Conservation (phyloP, 495 filamentous ascomycete genomes). For the Jackrogersella multiformis region DNA sequence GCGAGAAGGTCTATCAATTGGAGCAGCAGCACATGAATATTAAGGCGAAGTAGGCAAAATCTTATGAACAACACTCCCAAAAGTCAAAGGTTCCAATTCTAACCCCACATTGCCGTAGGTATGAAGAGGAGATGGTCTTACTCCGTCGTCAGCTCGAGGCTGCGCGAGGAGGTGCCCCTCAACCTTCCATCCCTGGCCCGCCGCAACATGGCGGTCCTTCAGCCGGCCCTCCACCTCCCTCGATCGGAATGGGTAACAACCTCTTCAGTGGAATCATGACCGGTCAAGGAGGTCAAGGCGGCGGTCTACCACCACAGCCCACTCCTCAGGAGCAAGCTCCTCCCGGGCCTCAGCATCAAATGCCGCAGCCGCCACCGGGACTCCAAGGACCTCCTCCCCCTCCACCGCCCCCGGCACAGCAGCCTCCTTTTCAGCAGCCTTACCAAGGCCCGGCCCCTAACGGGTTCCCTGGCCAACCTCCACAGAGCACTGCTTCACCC, state of each 20-base stretch:
- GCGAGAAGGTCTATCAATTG: slow-evolving; percentile 87
- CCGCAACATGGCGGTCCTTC: slow-evolving; percentile 79
- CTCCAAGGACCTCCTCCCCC: slow-evolving; percentile 71
- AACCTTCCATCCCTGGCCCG: slow-evolving; percentile 68
- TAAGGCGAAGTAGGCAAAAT: slow-evolving; percentile 80
- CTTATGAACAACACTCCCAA: neutral
- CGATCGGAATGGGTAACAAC: slow-evolving; percentile 91
- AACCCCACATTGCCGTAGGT: slow-evolving; percentile 62
- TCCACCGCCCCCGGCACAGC: slow-evolving; percentile 62
- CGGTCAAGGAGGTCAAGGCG: slow-evolving; percentile 83
- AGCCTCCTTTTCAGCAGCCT: slow-evolving; percentile 59
- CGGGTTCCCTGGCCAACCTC: slow-evolving; percentile 70
- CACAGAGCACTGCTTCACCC: slow-evolving; percentile 85
- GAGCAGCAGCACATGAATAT: slow-evolving; percentile 86
- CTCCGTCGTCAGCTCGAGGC: slow-evolving; percentile 89
- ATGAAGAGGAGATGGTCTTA: slow-evolving; percentile 88
- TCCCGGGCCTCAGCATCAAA: slow-evolving; percentile 63
- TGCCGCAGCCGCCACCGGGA: slow-evolving; percentile 70
- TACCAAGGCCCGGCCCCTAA: slow-evolving; percentile 62
- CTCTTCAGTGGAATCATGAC: slow-evolving; percentile 96
- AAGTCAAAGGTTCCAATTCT: neutral
- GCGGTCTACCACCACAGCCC: slow-evolving; percentile 85
- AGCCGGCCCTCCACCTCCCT: slow-evolving; percentile 79
- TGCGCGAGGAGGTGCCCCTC: slow-evolving; percentile 70
- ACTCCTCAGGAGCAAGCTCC: slow-evolving; percentile 65